Conservation (phyloP, 176 grass and related monocot species). For the Aechmea fasciata region DNA sequence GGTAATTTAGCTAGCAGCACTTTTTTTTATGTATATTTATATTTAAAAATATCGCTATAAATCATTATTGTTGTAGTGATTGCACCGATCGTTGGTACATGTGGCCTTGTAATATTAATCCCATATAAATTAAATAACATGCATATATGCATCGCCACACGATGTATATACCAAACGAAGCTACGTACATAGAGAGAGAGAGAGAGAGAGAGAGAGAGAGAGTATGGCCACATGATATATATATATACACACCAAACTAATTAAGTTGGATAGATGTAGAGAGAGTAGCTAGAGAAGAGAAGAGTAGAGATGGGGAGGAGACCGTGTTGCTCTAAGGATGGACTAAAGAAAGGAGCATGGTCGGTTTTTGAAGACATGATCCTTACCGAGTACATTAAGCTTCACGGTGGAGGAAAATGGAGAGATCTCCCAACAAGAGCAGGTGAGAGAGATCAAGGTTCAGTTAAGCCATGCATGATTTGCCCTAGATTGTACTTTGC, state of each 20-base stretch:
- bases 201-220: not conserved
- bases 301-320: conserved; percentile 18
- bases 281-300: not conserved
- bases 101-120: too few relatives aligned
- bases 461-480: too few relatives aligned
- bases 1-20: too few relatives aligned
- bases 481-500: not conserved
- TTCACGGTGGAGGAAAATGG: conserved; percentile 26
- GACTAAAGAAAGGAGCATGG: conserved; percentile 27
- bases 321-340: conserved; percentile 25
- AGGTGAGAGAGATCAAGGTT: not conserved
- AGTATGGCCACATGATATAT: not conserved
- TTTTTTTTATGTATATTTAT: too few relatives aligned
- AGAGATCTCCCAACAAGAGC: conserved; percentile 28
- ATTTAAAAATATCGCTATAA: too few relatives aligned
- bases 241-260: too few relatives aligned
- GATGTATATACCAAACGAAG: too few relatives aligned
- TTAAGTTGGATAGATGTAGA: not conserved
- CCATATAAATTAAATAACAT: too few relatives aligned
- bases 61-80: too few relatives aligned
- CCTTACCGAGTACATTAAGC: conserved; percentile 23
- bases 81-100: too few relatives aligned
- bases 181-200: too few relatives aligned
- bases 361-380: conserved; percentile 17
- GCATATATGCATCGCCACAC: too few relatives aligned